Percentiles rank a stretch among this genome's conserved stretches.
These are phyloP conservation scores for Cladosporium velox DNA, from an alignment of 2,329 filamentous ascomycete species.

Conservation along the genomic window DNA sequence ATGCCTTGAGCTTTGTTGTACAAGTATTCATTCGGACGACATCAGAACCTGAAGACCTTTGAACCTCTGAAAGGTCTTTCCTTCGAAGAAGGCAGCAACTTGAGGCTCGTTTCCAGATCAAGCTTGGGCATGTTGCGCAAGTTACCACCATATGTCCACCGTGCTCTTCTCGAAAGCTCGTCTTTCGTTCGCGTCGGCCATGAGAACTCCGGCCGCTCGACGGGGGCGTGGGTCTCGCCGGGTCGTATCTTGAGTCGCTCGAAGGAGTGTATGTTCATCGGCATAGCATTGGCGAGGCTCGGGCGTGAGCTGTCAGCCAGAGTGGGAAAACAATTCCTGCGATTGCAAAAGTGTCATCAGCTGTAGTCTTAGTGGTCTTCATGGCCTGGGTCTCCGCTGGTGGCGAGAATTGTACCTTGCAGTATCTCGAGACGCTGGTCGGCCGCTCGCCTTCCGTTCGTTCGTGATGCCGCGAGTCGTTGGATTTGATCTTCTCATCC, in stretches of 20 bases:
- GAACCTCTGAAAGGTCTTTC: background rate
- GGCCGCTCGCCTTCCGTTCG: background rate
- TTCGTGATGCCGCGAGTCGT: background rate
- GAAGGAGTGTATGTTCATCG: background rate
- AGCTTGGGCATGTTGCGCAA: background rate
- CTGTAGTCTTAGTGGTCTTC: background rate
- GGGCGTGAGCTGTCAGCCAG: background rate
- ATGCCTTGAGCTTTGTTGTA: background rate
- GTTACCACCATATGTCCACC: background rate
- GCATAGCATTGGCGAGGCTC: background rate
- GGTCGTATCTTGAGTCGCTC: background rate
- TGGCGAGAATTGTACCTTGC: background rate
- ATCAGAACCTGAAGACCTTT: background rate
- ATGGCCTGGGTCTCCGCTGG: background rate
- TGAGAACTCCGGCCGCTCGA: background rate
- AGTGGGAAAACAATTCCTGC: background rate
- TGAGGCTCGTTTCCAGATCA: background rate
- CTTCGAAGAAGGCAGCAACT: background rate
- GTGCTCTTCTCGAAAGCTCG: background rate
- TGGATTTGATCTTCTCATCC: background rate
- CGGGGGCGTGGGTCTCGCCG: background rate
- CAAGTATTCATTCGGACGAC: background rate
- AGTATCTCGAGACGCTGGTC: background rate
- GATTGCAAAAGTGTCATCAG: background rate
- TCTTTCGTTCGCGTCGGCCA: background rate